phyloP scores from a whole-genome alignment of 176 grass and related monocot genomes.

The Urochloa ruziziensis region DNA sequence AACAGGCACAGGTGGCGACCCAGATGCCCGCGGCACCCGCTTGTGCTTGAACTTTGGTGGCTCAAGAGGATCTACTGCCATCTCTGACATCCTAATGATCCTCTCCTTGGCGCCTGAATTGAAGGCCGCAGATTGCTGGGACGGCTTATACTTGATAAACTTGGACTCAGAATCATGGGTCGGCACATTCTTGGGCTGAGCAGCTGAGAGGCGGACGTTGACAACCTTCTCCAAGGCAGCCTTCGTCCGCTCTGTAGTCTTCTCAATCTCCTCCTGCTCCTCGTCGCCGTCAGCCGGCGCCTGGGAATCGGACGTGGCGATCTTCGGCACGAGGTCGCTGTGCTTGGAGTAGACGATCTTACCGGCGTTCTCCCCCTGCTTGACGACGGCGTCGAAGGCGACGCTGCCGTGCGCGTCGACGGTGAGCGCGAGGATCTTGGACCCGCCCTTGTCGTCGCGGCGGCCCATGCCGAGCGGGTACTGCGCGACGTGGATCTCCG shows the following conservation, averaged over 20 bases:
- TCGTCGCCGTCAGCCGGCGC: slow-evolving; percentile 45
- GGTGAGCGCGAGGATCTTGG: slow-evolving; percentile 86
- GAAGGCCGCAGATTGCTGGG: slow-evolving; percentile 87
- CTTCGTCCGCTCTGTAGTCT: slow-evolving; percentile 73
- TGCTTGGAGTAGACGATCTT: slow-evolving; percentile 97
- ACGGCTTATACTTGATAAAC: slow-evolving; percentile 98
- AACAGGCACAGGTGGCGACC: slow-evolving; percentile 83
- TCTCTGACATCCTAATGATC: slow-evolving; percentile 87
- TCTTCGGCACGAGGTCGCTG: slow-evolving; percentile 84
- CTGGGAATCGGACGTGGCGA: slow-evolving; percentile 45
- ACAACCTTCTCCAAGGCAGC: slow-evolving; percentile 87
- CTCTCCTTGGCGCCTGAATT: slow-evolving; percentile 98
- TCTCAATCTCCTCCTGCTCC: slow-evolving; percentile 72
- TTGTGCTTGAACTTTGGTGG: slow-evolving; percentile 99
- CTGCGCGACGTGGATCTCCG: slow-evolving; percentile 89
- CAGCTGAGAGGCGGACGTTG: slow-evolving; percentile 76
- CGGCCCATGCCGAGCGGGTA: slow-evolving; percentile 91
- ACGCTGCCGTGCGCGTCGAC: slow-evolving; percentile 81
- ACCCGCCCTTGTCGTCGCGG: slow-evolving; percentile 81
- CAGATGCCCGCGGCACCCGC: slow-evolving; percentile 73
- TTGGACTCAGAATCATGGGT: slow-evolving; percentile 78
- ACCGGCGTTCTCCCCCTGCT: slow-evolving; percentile 88
- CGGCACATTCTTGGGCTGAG: slow-evolving; percentile 91
- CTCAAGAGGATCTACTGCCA: slow-evolving; percentile 80
- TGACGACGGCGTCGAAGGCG: slow-evolving; percentile 93